phyloP scores from a whole-genome alignment of 1,284 basidiomycete species.

The Microbotryum intermedium region DNA sequence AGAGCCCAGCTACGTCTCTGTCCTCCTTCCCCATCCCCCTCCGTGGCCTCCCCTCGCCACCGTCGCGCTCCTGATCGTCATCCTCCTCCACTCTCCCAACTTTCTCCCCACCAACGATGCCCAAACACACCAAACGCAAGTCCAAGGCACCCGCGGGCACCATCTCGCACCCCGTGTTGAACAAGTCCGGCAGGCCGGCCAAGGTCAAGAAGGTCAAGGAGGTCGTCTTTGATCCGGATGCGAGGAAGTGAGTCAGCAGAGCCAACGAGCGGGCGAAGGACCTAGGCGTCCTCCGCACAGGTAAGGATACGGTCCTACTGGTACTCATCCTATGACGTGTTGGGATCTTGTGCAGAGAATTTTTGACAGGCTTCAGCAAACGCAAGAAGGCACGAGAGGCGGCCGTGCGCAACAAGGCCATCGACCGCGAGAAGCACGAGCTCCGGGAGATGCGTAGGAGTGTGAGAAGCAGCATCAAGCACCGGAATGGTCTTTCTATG shows the following conservation, averaged over 20 bases:
- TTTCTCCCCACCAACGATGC: neutral
- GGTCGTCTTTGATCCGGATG: slow-evolving; percentile 65
- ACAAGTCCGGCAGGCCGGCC: slow-evolving; percentile 13
- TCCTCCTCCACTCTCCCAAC: neutral
- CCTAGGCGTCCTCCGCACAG: no score
- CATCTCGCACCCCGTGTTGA: neutral
- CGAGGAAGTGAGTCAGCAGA: slow-evolving; percentile 51
- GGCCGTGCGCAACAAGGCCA: slow-evolving; percentile 22
- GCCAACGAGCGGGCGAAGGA: neutral
- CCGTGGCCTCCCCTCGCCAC: no score
- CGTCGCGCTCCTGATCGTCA: neutral
- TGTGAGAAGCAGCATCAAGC: slow-evolving; percentile 4
- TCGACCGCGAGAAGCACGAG: slow-evolving; percentile 30
- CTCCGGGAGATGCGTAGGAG: slow-evolving; percentile 20
- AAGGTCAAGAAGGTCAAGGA: slow-evolving; percentile 30
- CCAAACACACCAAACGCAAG: neutral
- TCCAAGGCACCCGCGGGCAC: neutral
- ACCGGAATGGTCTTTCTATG: no score
- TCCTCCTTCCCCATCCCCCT: no score
- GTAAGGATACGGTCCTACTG: slow-evolving; percentile 1
- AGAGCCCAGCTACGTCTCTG: no score
- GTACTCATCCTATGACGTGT: slow-evolving; percentile 12
- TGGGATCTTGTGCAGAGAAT: slow-evolving; percentile 50
- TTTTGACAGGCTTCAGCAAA: slow-evolving; percentile 77
- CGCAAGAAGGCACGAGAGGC: slow-evolving; percentile 68